Evolutionary conservation across 2,329 filamentous ascomycete species (phyloP).

Genomic region (Escovopsis sp.): DNA sequence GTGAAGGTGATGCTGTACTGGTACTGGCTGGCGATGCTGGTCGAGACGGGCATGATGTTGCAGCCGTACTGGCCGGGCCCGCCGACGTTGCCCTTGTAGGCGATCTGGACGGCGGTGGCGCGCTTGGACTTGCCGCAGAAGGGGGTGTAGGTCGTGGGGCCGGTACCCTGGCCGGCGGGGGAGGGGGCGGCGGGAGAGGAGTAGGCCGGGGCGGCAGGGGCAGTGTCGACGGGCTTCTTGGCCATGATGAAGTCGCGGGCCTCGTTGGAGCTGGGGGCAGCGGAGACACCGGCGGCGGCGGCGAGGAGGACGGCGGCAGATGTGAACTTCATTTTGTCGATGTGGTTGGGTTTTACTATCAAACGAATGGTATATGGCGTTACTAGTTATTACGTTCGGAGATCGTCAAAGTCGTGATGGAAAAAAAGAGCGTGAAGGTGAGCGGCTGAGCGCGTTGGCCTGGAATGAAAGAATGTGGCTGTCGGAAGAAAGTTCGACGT

Average conservation of each 20-base stretch:
- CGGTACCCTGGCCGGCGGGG: constrained; percentile 6
- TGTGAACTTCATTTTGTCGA: constrained; percentile 27
- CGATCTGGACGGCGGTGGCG: constrained; percentile 30
- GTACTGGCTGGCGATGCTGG: constrained; percentile 24
- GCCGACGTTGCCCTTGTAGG: constrained; percentile 34
- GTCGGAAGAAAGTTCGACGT: neutral
- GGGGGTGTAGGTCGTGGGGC: constrained; percentile 10
- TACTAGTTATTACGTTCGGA: no score
- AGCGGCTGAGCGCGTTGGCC: neutral
- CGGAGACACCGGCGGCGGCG: constrained; percentile 26
- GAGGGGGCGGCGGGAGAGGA: constrained; percentile 1
- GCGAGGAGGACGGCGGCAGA: constrained; percentile 21
- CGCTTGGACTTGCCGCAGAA: constrained; percentile 31
- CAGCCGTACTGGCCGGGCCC: constrained; percentile 28
- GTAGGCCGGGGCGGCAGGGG: constrained; percentile 6
- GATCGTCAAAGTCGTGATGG: neutral
- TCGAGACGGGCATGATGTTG: constrained; percentile 34
- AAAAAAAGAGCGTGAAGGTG: no score
- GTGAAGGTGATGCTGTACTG: constrained; percentile 28
- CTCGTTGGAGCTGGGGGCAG: constrained; percentile 23
- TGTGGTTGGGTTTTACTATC: neutral
- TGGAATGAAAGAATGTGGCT: neutral
- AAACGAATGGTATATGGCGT: neutral
- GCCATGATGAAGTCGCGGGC: constrained; percentile 21
- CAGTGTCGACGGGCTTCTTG: constrained; percentile 17